Evolutionary conservation across 768 basidiomycete genomes (phyloP).

Genomic region (Amanita polypyramis): DNA sequence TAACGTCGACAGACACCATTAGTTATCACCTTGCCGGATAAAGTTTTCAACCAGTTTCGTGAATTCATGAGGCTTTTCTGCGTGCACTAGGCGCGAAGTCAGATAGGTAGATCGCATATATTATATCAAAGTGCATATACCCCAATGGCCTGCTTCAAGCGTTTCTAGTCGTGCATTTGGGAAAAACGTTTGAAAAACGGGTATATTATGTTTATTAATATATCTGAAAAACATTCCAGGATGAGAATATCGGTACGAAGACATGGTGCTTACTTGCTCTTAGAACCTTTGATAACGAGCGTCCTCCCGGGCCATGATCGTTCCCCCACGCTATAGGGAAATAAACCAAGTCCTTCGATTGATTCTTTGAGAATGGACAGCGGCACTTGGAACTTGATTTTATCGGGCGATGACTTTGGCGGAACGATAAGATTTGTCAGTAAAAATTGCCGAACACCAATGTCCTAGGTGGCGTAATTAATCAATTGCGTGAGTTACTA

Average conservation of each 20-base stretch:
- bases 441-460: conserved; percentile 69
- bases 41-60: conserved; percentile 26
- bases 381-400: conserved; percentile 61
- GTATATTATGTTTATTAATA: conserved; percentile 63
- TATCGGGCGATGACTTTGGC: conserved; percentile 20
- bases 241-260: not conserved
- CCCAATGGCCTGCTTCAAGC: conserved; percentile 83
- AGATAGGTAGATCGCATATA: not conserved
- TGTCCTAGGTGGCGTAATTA: conserved; percentile 38
- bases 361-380: conserved; percentile 50
- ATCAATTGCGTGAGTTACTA: not conserved
- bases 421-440: conserved; percentile 65
- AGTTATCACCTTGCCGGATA: not conserved
- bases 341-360: conserved; percentile 63
- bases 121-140: conserved; percentile 26
- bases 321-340: conserved; percentile 59
- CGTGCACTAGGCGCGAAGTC: conserved; percentile 47
- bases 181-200: conserved; percentile 57
- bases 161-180: conserved; percentile 52
- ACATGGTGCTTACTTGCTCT: conserved; percentile 45
- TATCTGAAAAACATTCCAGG: conserved; percentile 31
- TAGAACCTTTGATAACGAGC: conserved; percentile 70
- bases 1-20: not conserved
- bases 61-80: conserved; percentile 65
- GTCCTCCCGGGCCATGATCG: conserved; percentile 46